Evolutionary conservation across 2,329 filamentous ascomycete genomes (phyloP).

Genomic region (Sporothrix sp.): DNA sequence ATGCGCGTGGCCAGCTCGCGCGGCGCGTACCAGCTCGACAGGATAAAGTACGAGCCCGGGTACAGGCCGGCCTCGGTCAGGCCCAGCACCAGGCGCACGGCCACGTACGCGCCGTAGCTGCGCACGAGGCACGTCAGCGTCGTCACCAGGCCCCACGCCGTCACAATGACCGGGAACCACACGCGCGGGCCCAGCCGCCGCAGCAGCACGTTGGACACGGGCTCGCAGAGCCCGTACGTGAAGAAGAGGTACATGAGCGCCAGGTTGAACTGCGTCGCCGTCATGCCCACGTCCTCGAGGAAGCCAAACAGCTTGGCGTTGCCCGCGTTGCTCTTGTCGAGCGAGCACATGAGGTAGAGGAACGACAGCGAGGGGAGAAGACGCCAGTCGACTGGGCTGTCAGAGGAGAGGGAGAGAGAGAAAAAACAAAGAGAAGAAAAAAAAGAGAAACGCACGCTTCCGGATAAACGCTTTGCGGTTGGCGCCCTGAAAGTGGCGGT

Average conservation of each 20-base stretch:
- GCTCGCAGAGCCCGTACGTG: conserved; percentile 6
- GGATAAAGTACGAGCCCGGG: conserved; percentile 43
- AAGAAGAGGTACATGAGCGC: conserved; percentile 12
- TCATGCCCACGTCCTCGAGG: background rate
- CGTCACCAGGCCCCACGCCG: conserved; percentile 57
- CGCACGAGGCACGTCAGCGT: conserved; percentile 58
- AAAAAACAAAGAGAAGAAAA: too few species aligned
- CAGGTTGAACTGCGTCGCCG: conserved; percentile 12
- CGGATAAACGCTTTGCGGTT: conserved; percentile 4
- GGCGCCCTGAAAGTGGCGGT: background rate
- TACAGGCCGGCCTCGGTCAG: conserved; percentile 61
- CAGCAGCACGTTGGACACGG: conserved; percentile 12
- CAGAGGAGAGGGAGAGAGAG: too few species aligned
- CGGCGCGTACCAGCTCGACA: conserved; percentile 18
- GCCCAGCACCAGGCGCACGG: conserved; percentile 58
- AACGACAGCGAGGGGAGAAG: conserved; percentile 31
- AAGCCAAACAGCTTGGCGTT: conserved; percentile 21
- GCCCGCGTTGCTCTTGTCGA: conserved; percentile 35
- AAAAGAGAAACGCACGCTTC: background rate
- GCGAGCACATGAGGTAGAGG: conserved; percentile 30
- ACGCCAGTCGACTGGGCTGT: conserved; percentile 39
- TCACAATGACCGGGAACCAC: conserved; percentile 18
- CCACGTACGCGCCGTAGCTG: conserved; percentile 54
- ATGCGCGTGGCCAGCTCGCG: conserved; percentile 17
- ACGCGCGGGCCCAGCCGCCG: background rate